A percentile compares a stretch with the other conserved stretches of the same genome.
phyloP scores from a whole-genome alignment of 1,284 basidiomycete genomes.

The Pholiota adiposa region DNA sequence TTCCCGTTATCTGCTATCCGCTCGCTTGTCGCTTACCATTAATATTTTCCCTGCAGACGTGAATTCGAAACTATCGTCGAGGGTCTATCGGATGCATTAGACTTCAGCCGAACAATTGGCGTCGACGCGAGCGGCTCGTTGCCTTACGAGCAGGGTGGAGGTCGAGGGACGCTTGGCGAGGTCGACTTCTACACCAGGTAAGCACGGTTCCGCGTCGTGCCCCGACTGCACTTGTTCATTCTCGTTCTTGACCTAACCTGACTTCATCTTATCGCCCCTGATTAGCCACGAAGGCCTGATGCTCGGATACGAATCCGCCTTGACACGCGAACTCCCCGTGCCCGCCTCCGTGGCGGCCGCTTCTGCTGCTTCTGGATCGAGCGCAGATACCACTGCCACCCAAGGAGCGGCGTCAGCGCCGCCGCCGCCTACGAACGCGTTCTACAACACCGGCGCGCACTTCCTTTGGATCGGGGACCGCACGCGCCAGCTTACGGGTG shows the following conservation, averaged over 20 bases:
- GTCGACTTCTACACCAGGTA: slow-evolving; percentile 95
- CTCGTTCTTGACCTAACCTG: background rate
- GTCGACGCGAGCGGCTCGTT: slow-evolving; percentile 48
- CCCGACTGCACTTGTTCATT: no score
- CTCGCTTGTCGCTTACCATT: background rate
- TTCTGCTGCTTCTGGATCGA: slow-evolving; percentile 11
- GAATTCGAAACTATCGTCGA: slow-evolving; percentile 90
- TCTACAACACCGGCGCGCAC: slow-evolving; percentile 90
- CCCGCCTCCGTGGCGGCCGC: slow-evolving; percentile 26
- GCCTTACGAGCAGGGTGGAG: slow-evolving; percentile 70
- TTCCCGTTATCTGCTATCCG: background rate
- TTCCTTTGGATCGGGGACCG: slow-evolving; percentile 98
- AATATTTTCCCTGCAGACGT: slow-evolving; percentile 42
- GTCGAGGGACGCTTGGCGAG: slow-evolving; percentile 80
- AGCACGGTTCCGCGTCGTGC: no score
- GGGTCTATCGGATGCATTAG: slow-evolving; percentile 87
- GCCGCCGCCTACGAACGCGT: slow-evolving; percentile 25
- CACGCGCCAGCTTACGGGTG: slow-evolving; percentile 91
- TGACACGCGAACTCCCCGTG: slow-evolving; percentile 72
- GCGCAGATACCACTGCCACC: no score
- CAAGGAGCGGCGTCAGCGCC: slow-evolving; percentile 10
- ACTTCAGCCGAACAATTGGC: slow-evolving; percentile 92
- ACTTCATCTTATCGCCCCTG: slow-evolving; percentile 10
- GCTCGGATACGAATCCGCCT: slow-evolving; percentile 91
- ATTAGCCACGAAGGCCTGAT: slow-evolving; percentile 91